Evolutionary conservation across 257 asterid genomes (phyloP).

Genomic region (Lycium barbarum): DNA sequence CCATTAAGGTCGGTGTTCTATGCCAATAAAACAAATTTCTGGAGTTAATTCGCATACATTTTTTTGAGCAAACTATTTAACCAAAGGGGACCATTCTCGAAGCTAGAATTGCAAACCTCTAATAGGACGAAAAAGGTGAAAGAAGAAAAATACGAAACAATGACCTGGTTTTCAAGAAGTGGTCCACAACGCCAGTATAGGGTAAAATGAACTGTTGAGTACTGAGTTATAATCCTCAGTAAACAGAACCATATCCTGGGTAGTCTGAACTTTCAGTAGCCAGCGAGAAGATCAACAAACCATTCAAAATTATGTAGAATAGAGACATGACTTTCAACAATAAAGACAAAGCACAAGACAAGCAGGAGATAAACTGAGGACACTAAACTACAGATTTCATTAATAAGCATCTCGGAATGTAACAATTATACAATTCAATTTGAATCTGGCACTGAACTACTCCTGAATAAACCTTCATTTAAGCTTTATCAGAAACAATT

Average conservation of each 20-base stretch:
- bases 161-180: slow-evolving; percentile 31
- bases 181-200: slow-evolving; percentile 35
- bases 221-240: slow-evolving; percentile 9
- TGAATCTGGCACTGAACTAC: slow-evolving; percentile 45
- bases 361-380: slow-evolving; percentile 35
- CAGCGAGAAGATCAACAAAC: slow-evolving; percentile 27
- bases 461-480: slow-evolving; percentile 25
- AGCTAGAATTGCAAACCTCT: slow-evolving; percentile 14
- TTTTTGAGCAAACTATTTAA: neutral
- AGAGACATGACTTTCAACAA: slow-evolving; percentile 40
- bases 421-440: slow-evolving; percentile 38
- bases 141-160: slow-evolving; percentile 18
- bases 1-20: neutral
- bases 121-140: slow-evolving; percentile 13
- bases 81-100: slow-evolving; percentile 23
- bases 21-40: neutral
- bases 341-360: slow-evolving; percentile 49
- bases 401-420: slow-evolving; percentile 43
- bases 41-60: neutral
- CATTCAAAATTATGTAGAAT: slow-evolving; percentile 36
- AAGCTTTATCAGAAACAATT: slow-evolving; percentile 11
- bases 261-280: slow-evolving; percentile 30
- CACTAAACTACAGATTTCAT: slow-evolving; percentile 45
- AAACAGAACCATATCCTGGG: slow-evolving; percentile 30
- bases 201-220: slow-evolving; percentile 34